Conservation (phyloP, 208 protist species). For the Ichthyophonus hoferi region DNA sequence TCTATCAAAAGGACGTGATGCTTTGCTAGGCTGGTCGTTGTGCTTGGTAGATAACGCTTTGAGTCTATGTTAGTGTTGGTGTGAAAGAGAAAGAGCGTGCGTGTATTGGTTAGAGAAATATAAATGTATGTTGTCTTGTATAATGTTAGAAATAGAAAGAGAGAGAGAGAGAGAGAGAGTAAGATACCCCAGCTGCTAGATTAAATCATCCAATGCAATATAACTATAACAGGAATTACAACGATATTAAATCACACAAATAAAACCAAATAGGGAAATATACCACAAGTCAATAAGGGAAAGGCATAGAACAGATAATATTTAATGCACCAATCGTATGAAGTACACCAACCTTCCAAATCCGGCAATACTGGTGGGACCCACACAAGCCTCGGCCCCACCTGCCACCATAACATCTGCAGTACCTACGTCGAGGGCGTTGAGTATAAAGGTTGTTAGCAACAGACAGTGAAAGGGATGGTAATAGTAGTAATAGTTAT, state of each 20-base stretch:
- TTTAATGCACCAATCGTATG: no score
- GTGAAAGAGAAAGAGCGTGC: neutral
- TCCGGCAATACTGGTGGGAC: slow-evolving; percentile 79
- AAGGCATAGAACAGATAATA: no score
- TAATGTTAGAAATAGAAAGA: neutral
- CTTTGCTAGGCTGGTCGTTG: slow-evolving; percentile 73
- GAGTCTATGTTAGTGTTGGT: slow-evolving; percentile 50
- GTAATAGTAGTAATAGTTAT: no score
- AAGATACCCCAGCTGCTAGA: no score
- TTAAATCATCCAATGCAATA: no score
- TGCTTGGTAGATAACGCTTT: slow-evolving; percentile 81
- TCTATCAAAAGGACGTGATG: slow-evolving; percentile 87
- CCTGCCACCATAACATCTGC: slow-evolving; percentile 81
- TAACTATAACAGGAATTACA: no score
- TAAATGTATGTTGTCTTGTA: neutral
- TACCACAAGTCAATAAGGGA: no score
- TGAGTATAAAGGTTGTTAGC: no score
- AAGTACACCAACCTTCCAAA: slow-evolving; percentile 76
- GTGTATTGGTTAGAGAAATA: neutral
- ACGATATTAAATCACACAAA: no score
- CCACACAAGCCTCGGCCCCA: slow-evolving; percentile 84
- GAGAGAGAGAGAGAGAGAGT: neutral
- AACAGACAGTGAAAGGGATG: no score
- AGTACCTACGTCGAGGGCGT: slow-evolving; percentile 63
- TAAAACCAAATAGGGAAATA: no score